Evolutionary conservation across 805 yeast species (phyloP), one percentile per base, ranked within the genome.

Genomic region (Diddensiella transvaalensis): DNA sequence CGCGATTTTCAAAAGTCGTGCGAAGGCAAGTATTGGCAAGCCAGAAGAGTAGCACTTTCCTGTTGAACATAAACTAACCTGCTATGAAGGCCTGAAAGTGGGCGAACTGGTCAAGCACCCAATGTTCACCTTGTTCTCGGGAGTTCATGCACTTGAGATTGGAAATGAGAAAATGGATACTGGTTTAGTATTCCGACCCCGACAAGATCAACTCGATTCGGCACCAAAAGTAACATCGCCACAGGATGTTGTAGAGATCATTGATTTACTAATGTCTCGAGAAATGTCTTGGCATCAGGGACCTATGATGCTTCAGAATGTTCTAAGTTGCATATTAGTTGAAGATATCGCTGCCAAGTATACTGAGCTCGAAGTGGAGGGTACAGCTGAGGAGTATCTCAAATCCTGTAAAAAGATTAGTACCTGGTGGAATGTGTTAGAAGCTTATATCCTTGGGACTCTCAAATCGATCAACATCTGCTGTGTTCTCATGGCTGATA

Each of bases 111-210:
- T 78, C 3, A 80, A 80, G 56, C 73, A 77, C 6, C 75, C 79
- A 0, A 67, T 67, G 22, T 87, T 88, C 66, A 78, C 80, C 47
- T 72, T 91, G 40, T 71, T 84, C 52, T 88, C 87, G 57, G 95
- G 96, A 0, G 86, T 96, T 1, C 82, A 90, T 55, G 96, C 98
- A 0, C 69, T 88, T 51, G 98, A 61, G 57, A 61, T 70, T 11
- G 73, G 80, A 48, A 87, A 87, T 61, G 70, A 73, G 8, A 79
- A 77, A 53, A 72, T 91, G 57, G 99, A 91, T 62, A 80, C 96
- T 0, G 88, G 91, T 1, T 58, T 85, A 46, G 73, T 86, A n/a
- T 59, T 65, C 23, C 63, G 79, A 48, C 54, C 71, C 0, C 52
- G 66, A 37, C 54, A 58, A 0, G 75, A 67, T 2, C 86, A 82